Evolutionary conservation across 2,329 filamentous ascomycete genomes (phyloP).

Genomic region (Chrysoporthe puriensis): DNA sequence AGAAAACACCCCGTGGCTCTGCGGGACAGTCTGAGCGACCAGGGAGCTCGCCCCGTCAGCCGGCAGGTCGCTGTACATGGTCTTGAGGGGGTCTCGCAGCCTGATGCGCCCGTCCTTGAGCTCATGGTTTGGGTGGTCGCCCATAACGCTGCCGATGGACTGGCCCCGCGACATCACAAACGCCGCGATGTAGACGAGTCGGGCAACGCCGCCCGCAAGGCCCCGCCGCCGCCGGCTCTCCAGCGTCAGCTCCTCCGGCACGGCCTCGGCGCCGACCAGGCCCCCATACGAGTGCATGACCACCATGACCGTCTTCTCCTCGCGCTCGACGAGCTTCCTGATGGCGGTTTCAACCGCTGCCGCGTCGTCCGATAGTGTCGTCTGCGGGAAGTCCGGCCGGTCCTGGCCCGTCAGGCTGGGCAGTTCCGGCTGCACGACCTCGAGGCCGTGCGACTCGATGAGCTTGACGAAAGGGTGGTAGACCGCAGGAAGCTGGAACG

Average conservation of each 20-base stretch:
- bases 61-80: constrained; percentile 32
- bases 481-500: constrained; percentile 9
- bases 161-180: constrained; percentile 32
- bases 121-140: constrained; percentile 3
- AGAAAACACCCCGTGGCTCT: constrained; percentile 27
- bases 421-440: constrained; percentile 10
- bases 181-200: constrained; percentile 31
- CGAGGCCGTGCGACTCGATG: constrained; percentile 10
- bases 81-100: constrained; percentile 18
- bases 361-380: not conserved
- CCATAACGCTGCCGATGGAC: constrained; percentile 23
- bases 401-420: constrained; percentile 11
- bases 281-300: constrained; percentile 36
- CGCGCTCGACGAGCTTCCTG: constrained; percentile 24
- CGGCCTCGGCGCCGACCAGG: constrained; percentile 32
- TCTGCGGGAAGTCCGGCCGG: constrained; percentile 5
- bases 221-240: constrained; percentile 24
- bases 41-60: constrained; percentile 29
- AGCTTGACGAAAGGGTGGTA: constrained; percentile 3
- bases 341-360: not conserved
- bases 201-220: constrained; percentile 29
- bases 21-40: constrained; percentile 24
- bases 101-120: constrained; percentile 27
- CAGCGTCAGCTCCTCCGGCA: constrained; percentile 28
- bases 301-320: constrained; percentile 29